phyloP scores from a whole-genome alignment of 1,284 basidiomycete species.

The Ceratobasidium sp. region DNA sequence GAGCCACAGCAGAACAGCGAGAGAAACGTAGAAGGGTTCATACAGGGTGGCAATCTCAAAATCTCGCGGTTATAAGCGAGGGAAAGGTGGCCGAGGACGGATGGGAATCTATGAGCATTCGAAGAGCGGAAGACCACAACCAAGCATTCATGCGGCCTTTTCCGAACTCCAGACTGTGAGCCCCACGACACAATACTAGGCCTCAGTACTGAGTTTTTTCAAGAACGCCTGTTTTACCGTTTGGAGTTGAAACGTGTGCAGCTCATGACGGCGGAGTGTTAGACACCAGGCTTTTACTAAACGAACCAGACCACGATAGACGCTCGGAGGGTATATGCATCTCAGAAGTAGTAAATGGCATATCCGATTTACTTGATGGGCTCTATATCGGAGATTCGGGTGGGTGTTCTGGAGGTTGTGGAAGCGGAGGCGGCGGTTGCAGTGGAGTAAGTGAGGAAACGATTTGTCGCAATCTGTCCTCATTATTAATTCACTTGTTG shows the following conservation, averaged over 20 bases:
- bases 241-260: conserved; percentile 31
- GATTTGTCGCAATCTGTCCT: too few relatives aligned
- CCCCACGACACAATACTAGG: not conserved
- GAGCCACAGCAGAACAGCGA: conserved; percentile 1
- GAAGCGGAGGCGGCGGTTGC: not conserved
- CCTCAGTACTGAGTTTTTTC: too few relatives aligned
- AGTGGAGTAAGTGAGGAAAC: conserved; percentile 5
- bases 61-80: not conserved
- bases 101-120: conserved; percentile 10
- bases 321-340: too few relatives aligned
- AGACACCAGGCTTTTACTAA: too few relatives aligned
- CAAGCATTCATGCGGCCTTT: conserved; percentile 28
- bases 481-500: too few relatives aligned
- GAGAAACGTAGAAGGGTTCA: not conserved
- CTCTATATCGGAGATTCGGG: conserved; percentile 3
- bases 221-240: conserved; percentile 19
- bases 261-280: conserved; percentile 26
- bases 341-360: too few relatives aligned
- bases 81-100: conserved; percentile 22
- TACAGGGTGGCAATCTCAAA: conserved; percentile 18
- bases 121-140: conserved; percentile 1
- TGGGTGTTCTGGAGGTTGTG: conserved; percentile 16
- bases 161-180: conserved; percentile 26
- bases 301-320: not conserved
- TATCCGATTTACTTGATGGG: too few relatives aligned